phyloP scores from a whole-genome alignment of 352 stramenopile species.

The Pilasporangium apinafurcum region DNA sequence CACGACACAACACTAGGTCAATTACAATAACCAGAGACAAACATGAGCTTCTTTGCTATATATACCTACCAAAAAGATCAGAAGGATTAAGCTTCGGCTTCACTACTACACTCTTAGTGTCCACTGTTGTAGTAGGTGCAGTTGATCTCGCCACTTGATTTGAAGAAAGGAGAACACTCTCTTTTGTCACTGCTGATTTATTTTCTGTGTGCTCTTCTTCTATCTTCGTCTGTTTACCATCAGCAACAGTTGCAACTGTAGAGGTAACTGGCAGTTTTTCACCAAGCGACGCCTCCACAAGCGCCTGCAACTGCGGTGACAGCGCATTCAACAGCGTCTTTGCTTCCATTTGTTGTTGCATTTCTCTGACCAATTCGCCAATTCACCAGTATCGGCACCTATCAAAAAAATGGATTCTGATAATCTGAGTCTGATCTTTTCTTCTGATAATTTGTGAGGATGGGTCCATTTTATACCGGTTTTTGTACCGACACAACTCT shows the following conservation, averaged over 20 bases:
- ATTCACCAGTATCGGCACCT: too few species aligned
- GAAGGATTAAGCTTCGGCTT: conserved; percentile 37
- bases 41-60: neutral
- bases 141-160: neutral
- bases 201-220: neutral
- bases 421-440: too few species aligned
- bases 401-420: too few species aligned
- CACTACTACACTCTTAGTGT: neutral
- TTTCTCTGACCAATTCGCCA: too few species aligned
- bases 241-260: neutral
- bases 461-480: too few species aligned
- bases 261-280: conserved; percentile 11
- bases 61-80: conserved; percentile 43
- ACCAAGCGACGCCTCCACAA: conserved; percentile 57
- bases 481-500: too few species aligned
- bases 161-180: too few species aligned
- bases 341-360: too few species aligned
- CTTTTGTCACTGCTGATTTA: neutral
- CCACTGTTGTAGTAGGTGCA: neutral
- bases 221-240: neutral
- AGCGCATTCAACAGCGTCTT: conserved; percentile 41
- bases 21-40: neutral
- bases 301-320: conserved; percentile 56
- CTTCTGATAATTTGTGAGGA: too few species aligned
- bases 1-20: neutral